Evolutionary conservation across 306 rosid genomes (phyloP).

Genomic region (Cucurbita argyrosperma): DNA sequence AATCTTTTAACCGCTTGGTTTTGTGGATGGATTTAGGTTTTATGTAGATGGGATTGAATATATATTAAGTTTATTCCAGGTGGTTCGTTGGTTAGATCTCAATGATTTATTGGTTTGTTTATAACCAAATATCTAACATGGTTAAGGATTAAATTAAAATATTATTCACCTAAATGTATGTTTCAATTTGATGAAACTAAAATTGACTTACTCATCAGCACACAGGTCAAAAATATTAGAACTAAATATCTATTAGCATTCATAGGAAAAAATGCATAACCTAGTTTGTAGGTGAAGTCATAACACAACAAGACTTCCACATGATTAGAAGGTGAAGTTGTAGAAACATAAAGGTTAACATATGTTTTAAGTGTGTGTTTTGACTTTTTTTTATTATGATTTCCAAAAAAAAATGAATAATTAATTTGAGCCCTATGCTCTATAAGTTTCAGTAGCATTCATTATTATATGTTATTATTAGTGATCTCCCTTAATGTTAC

Average conservation of each 20-base stretch:
- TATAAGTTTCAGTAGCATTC: too few species aligned
- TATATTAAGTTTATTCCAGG: neutral
- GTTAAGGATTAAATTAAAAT: neutral
- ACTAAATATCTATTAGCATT: too few species aligned
- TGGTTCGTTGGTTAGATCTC: neutral
- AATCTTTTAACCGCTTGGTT: neutral
- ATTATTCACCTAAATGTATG: neutral
- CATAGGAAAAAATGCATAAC: neutral
- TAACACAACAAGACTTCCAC: neutral
- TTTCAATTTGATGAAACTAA: neutral
- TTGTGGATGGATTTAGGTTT: neutral
- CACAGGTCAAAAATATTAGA: neutral
- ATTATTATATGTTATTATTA: too few species aligned
- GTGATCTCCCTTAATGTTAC: too few species aligned
- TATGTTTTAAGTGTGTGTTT: neutral
- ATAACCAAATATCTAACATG: neutral
- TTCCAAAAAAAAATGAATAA: too few species aligned
- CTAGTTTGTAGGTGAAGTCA: neutral
- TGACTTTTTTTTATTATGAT: too few species aligned
- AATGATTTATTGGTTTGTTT: neutral
- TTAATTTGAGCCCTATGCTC: neutral
- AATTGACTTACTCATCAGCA: neutral
- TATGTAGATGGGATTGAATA: neutral
- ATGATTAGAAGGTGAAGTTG: neutral
- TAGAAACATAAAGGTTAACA: neutral